Percentiles rank a stretch among this genome's conserved stretches.
phyloP scores from a whole-genome alignment of 2,329 filamentous ascomycete species.

The Aspergillus thermomutatus region DNA sequence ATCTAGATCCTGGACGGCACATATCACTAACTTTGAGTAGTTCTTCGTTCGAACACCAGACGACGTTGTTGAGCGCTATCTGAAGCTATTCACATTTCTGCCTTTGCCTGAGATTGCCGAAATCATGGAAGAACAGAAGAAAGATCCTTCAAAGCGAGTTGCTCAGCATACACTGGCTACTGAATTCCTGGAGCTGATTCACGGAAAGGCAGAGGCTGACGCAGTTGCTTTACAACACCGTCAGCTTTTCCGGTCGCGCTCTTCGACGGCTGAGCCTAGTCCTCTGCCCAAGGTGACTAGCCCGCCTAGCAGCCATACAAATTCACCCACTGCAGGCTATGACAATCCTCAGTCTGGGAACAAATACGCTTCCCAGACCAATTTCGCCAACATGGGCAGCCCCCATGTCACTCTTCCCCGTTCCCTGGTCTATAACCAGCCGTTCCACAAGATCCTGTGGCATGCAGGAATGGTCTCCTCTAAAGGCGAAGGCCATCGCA shows the following conservation, averaged over 20 bases:
- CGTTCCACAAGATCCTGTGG: slow-evolving; percentile 49
- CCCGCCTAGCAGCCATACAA: slow-evolving; percentile 14
- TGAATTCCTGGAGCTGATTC: slow-evolving; percentile 77
- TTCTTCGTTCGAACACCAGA: slow-evolving; percentile 86
- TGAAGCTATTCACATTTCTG: slow-evolving; percentile 89
- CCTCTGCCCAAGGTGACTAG: slow-evolving; percentile 23
- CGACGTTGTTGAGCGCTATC: slow-evolving; percentile 71
- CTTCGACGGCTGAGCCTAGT: slow-evolving; percentile 32
- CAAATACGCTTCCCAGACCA: slow-evolving; percentile 36
- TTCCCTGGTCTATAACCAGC: slow-evolving; percentile 48
- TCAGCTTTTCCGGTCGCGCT: slow-evolving; percentile 41
- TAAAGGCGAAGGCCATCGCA: slow-evolving; percentile 50
- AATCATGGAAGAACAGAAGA: slow-evolving; percentile 65
- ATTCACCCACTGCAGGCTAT: slow-evolving; percentile 23
- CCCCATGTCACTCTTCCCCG: slow-evolving; percentile 44
- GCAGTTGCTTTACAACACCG: slow-evolving; percentile 58
- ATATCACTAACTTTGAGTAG: slow-evolving; percentile 40
- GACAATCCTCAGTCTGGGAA: slow-evolving; percentile 36
- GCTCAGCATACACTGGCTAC: slow-evolving; percentile 81
- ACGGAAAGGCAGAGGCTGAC: slow-evolving; percentile 64
- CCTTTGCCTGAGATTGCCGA: slow-evolving; percentile 64
- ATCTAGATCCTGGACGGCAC: background rate
- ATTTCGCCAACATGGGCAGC: slow-evolving; percentile 36
- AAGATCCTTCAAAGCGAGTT: slow-evolving; percentile 66
- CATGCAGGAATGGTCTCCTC: slow-evolving; percentile 51